Evolutionary conservation across 2,329 filamentous ascomycete species (phyloP).

Genomic region (Fusarium odoratissimum): DNA sequence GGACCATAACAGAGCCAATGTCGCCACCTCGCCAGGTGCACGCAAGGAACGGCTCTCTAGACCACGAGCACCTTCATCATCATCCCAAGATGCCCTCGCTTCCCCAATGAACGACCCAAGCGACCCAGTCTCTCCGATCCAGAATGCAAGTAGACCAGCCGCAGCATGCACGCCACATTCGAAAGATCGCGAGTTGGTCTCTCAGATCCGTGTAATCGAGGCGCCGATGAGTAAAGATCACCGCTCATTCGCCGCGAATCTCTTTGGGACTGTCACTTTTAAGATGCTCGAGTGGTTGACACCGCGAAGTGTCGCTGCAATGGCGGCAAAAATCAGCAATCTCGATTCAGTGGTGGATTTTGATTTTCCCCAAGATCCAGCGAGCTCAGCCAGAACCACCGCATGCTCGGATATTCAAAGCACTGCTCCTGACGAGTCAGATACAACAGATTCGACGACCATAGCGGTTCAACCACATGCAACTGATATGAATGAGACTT

Average conservation of each 20-base stretch:
- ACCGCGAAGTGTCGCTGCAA: slow-evolving; percentile 64
- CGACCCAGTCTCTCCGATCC: neutral
- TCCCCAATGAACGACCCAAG: neutral
- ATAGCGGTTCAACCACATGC: neutral
- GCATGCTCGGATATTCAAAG: neutral
- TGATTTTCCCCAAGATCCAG: neutral
- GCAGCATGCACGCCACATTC: neutral
- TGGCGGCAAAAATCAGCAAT: slow-evolving; percentile 54
- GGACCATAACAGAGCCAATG: slow-evolving; percentile 28
- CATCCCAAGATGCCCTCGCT: slow-evolving; percentile 2
- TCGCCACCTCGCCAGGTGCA: neutral
- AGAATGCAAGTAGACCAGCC: neutral
- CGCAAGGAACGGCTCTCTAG: slow-evolving; percentile 15
- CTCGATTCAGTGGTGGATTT: slow-evolving; percentile 12
- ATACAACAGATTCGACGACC: neutral
- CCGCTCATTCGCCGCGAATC: slow-evolving; percentile 70
- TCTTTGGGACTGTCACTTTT: slow-evolving; percentile 74
- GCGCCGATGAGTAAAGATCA: slow-evolving; percentile 65
- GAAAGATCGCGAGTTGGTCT: neutral
- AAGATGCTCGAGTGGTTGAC: slow-evolving; percentile 80
- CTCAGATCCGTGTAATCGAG: slow-evolving; percentile 57
- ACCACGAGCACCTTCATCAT: slow-evolving; percentile 12
- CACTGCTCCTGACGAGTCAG: neutral
- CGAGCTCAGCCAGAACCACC: neutral
- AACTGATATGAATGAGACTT: slow-evolving; percentile 4